Base-by-base conservation (phyloP, 129 eudicot genomes). In the Oenanthe sinensis region DNA sequence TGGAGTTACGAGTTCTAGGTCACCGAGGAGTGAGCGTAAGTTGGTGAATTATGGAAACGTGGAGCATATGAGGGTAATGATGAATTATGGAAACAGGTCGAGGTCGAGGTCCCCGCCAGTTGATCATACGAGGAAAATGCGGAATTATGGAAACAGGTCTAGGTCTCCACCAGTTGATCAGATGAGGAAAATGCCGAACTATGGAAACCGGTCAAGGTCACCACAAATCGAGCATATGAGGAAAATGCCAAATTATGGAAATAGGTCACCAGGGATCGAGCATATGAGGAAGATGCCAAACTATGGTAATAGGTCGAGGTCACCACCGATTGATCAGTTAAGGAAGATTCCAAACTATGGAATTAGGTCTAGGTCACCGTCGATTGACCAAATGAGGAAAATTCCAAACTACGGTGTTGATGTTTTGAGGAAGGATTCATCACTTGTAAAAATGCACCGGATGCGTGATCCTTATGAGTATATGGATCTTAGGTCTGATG, bases 301-400 rank as follows among this genome's bases (percentile, higher is more conserved):
- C 15, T 8, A 3, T 13, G n/a, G 68, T 3, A n/a, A 9, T 12
- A 60, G 68, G 68, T 60, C 68, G 36, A 60, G 13, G 33, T 60
- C 68, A n/a, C 68, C 68, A 20, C 42, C 72, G 22, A 67, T 60
- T 7, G 36, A 3, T 60, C 33, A 60, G 68, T n/a, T 10, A 3
- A 60, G 68, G 68, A 60, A 67, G 39, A 67, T 28, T 0, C 43
- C 72, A 13, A 67, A 65, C 71, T 65, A 33, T 65, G 71, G 81
- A 17, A 28, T 79, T 16, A 78, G 87, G 43, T 82, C 88, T 9
- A 82, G 86, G 60, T 82, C 88, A 43, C 90, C 89, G 14, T 71
- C 62, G 67, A 46, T 50, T 54, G 76, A 63, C 65, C 84, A 77
- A 39, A 79, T 30, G 46, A 50, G 81, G 78, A 76, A 81, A 78